Percentiles rank a stretch among this genome's conserved stretches.
Evolutionary conservation across 306 rosid genomes (phyloP).

Genomic region (Quercus mongolica): DNA sequence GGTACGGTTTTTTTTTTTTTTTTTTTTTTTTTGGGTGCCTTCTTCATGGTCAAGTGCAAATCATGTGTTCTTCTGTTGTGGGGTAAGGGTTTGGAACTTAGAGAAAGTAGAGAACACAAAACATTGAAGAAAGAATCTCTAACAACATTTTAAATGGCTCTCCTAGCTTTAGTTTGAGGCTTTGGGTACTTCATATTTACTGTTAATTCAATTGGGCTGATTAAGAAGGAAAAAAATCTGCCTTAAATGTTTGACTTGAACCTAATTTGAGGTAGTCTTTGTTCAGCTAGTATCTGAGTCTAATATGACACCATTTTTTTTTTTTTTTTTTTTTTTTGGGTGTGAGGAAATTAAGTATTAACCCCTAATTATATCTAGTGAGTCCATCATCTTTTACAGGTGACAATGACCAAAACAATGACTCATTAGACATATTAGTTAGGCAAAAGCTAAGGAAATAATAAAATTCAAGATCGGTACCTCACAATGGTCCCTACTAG

Average conservation of each 20-base stretch:
- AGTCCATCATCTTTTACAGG: neutral
- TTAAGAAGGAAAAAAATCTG: neutral
- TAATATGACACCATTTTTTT: neutral
- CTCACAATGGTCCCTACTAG: conserved; percentile 33
- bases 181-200: neutral
- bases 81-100: neutral
- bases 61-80: neutral
- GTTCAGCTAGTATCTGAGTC: neutral
- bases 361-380: neutral
- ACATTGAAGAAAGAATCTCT: neutral
- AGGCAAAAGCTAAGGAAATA: neutral
- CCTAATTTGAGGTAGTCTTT: neutral
- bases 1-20: too few species aligned
- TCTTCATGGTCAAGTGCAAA: neutral
- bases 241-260: neutral
- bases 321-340: neutral
- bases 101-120: neutral
- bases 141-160: neutral
- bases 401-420: too few species aligned
- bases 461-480: conserved; percentile 24
- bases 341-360: neutral
- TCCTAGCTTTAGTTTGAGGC: neutral
- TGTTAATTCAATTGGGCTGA: neutral
- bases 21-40: neutral
- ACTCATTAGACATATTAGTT: neutral